A percentile compares a stretch with the other conserved stretches of the same genome.
These are phyloP conservation scores for Ceratocystis eucalypticola DNA, from an alignment of 2,329 filamentous ascomycete species.

Conservation along the genomic window DNA sequence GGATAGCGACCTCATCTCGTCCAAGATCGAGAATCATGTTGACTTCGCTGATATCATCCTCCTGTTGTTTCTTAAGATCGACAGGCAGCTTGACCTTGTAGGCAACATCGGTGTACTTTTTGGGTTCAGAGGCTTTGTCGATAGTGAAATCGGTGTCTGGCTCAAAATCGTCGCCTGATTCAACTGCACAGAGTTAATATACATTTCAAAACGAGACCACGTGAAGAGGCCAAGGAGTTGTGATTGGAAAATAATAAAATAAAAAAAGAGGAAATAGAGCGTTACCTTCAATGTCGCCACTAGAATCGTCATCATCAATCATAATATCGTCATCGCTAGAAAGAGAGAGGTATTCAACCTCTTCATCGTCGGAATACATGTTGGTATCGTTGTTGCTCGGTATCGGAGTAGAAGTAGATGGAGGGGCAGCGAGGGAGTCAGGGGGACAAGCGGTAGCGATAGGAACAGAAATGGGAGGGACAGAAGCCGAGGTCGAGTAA, in stretches of 20 bases:
- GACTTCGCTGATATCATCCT: constrained; percentile 76
- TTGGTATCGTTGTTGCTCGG: constrained; percentile 32
- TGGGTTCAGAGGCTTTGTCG: constrained; percentile 45
- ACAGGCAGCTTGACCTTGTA: constrained; percentile 67
- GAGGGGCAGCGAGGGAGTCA: constrained; percentile 43
- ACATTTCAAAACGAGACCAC: background rate
- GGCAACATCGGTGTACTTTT: constrained; percentile 63
- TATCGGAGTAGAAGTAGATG: constrained; percentile 9
- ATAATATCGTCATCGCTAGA: constrained; percentile 58
- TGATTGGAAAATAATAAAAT: background rate
- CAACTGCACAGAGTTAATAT: background rate
- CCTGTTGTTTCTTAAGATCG: constrained; percentile 76
- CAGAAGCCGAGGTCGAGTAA: background rate
- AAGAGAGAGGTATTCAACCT: constrained; percentile 54
- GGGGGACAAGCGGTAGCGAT: constrained; percentile 24
- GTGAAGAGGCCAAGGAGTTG: background rate
- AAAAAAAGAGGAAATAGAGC: background rate
- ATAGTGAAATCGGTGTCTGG: constrained; percentile 9
- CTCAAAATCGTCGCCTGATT: constrained; percentile 19
- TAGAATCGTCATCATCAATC: constrained; percentile 36
- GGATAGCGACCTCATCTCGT: constrained; percentile 78
- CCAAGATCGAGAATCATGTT: constrained; percentile 81
- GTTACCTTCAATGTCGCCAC: constrained; percentile 11
- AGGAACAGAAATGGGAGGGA: background rate
- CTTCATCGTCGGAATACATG: constrained; percentile 95